Percentiles rank a stretch among this genome's conserved stretches.
Evolutionary conservation across 1,284 basidiomycete species (phyloP).

Genomic region (Sporisorium exsertum): DNA sequence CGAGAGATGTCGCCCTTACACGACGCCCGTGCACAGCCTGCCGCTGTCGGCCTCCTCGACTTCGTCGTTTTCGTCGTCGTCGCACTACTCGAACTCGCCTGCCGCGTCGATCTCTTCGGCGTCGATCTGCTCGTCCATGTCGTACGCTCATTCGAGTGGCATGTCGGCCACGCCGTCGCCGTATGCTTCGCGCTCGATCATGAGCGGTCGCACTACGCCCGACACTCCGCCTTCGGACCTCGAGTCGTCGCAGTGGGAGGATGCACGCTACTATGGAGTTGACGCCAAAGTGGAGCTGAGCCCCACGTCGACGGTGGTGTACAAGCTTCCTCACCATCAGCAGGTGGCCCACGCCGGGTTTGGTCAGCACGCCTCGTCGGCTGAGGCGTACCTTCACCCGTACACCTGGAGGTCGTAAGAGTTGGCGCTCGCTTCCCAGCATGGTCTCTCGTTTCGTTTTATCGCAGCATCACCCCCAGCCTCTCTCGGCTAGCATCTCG

Average conservation of each 20-base stretch:
- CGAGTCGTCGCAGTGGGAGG: conserved; percentile 35
- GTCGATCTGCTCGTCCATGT: conserved; percentile 49
- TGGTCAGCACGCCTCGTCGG: conserved; percentile 20
- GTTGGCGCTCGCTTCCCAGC: background rate
- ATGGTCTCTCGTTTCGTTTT: background rate
- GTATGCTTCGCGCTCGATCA: conserved; percentile 43
- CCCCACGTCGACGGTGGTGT: conserved; percentile 20
- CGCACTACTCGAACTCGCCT: conserved; percentile 42
- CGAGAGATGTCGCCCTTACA: conserved; percentile 53
- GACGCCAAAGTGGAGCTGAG: conserved; percentile 25
- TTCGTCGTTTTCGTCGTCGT: conserved; percentile 10
- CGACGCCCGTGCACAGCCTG: conserved; percentile 49
- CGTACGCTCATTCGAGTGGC: conserved; percentile 32
- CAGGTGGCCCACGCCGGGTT: conserved; percentile 2
- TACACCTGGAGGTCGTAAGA: conserved; percentile 41
- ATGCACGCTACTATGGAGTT: conserved; percentile 40
- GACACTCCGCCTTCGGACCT: conserved; percentile 63
- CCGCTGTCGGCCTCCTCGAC: conserved; percentile 33
- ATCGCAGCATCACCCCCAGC: conserved; percentile 8
- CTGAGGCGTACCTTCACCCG: conserved; percentile 43
- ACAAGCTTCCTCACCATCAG: conserved; percentile 26
- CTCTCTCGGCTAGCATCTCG: background rate
- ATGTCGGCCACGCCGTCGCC: conserved; percentile 52
- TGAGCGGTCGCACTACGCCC: conserved; percentile 63
- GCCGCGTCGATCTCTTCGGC: conserved; percentile 50